phyloP scores from a whole-genome alignment of 495 filamentous ascomycete species.

The Poronia punctata region DNA sequence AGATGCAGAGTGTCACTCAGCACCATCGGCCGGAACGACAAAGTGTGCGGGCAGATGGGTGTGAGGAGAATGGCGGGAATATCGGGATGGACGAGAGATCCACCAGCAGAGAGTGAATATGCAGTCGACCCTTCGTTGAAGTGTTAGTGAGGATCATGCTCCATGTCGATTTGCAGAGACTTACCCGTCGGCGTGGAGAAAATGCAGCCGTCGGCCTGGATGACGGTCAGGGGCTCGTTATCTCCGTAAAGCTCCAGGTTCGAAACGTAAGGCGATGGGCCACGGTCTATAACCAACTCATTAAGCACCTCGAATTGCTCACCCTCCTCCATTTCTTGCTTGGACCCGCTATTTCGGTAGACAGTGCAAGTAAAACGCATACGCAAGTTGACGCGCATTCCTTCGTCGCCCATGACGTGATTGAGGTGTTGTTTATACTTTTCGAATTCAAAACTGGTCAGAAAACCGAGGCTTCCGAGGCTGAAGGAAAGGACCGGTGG shows the following conservation, averaged over 20 bases:
- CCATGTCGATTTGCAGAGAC: slow-evolving; percentile 3
- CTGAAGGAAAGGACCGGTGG: slow-evolving; percentile 86
- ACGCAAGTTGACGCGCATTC: slow-evolving; percentile 90
- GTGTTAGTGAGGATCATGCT: background rate
- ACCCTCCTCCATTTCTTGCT: slow-evolving; percentile 55
- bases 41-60: slow-evolving; percentile 93
- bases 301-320: slow-evolving; percentile 96
- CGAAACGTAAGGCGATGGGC: slow-evolving; percentile 94
- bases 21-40: slow-evolving; percentile 97
- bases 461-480: slow-evolving; percentile 81
- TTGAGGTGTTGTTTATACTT: slow-evolving; percentile 75
- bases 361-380: slow-evolving; percentile 98
- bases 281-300: slow-evolving; percentile 94
- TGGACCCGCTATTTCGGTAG: slow-evolving; percentile 52
- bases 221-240: slow-evolving; percentile 83
- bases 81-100: slow-evolving; percentile 91
- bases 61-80: slow-evolving; percentile 96
- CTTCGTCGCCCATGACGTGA: slow-evolving; percentile 79
- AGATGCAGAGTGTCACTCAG: slow-evolving; percentile 90
- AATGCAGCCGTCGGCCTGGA: slow-evolving; percentile 95
- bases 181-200: slow-evolving; percentile 89
- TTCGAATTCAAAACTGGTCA: slow-evolving; percentile 87
- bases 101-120: slow-evolving; percentile 92
- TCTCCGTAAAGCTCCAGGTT: slow-evolving; percentile 92
- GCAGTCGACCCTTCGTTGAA: slow-evolving; percentile 66